Evolutionary conservation across 306 rosid genomes (phyloP).

Genomic region (Ziziphus jujuba): DNA sequence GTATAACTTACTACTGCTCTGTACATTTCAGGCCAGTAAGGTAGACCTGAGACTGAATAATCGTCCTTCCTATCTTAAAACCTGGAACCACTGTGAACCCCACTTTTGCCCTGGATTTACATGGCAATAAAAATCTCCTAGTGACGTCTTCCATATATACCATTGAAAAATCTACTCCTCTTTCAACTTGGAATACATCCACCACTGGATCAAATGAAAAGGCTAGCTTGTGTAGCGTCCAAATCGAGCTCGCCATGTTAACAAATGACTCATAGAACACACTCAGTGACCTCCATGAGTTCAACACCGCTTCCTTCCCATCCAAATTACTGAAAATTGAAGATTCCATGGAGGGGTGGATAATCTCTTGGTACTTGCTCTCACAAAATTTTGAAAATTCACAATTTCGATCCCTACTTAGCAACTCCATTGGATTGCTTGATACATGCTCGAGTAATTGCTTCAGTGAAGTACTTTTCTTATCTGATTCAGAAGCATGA

Average conservation of each 20-base stretch:
- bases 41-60: conserved; percentile 89
- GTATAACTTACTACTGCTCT: conserved; percentile 29
- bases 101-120: conserved; percentile 67
- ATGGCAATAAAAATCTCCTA: conserved; percentile 46
- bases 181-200: conserved; percentile 84
- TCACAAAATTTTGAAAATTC: conserved; percentile 80
- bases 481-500: conserved; percentile 32
- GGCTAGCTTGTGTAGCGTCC: conserved; percentile 91
- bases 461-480: conserved; percentile 41
- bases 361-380: conserved; percentile 74
- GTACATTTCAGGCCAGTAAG: conserved; percentile 44
- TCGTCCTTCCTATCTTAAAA: conserved; percentile 65
- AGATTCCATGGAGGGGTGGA: conserved; percentile 85
- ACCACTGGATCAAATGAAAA: conserved; percentile 68
- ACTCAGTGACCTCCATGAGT: conserved; percentile 83
- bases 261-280: conserved; percentile 86
- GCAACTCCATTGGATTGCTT: conserved; percentile 85
- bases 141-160: conserved; percentile 92
- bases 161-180: conserved; percentile 76
- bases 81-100: conserved; percentile 95
- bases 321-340: conserved; percentile 77
- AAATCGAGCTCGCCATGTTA: conserved; percentile 83
- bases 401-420: conserved; percentile 52
- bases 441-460: conserved; percentile 89
- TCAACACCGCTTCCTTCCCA: conserved; percentile 60